phyloP scores from a whole-genome alignment of 2,329 filamentous ascomycete species.

The Blastomyces parvus region DNA sequence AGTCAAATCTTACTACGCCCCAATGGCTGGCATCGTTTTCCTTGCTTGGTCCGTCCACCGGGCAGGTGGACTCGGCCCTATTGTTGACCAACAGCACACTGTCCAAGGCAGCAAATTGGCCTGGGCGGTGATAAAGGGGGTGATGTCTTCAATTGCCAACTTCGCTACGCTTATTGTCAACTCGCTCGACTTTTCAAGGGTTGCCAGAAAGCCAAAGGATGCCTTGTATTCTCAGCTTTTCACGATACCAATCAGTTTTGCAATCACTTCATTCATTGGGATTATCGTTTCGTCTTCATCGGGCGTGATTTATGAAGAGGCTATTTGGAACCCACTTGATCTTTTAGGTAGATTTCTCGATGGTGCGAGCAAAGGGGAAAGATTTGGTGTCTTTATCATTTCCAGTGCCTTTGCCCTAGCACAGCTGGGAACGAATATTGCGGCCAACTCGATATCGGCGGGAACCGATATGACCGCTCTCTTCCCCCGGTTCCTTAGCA shows the following conservation, averaged over 20 bases:
- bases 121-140: constrained; percentile 74
- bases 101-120: constrained; percentile 58
- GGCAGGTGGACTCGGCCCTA: constrained; percentile 73
- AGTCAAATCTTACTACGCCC: constrained; percentile 77
- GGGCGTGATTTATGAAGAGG: constrained; percentile 52
- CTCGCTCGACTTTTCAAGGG: constrained; percentile 76
- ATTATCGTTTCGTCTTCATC: constrained; percentile 67
- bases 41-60: constrained; percentile 79
- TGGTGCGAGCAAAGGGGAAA: constrained; percentile 57
- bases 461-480: constrained; percentile 76
- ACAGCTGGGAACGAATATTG: constrained; percentile 78
- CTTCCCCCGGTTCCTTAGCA: constrained; percentile 69
- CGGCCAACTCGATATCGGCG: constrained; percentile 74
- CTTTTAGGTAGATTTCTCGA: constrained; percentile 59
- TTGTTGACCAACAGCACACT: constrained; percentile 59
- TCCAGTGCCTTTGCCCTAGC: constrained; percentile 62
- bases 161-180: constrained; percentile 78
- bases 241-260: constrained; percentile 62
- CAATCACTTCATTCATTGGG: constrained; percentile 73
- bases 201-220: constrained; percentile 64
- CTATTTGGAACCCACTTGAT: constrained; percentile 65
- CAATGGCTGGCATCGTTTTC: constrained; percentile 71
- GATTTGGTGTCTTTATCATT: constrained; percentile 69
- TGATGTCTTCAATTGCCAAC: constrained; percentile 85
- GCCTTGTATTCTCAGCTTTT: constrained; percentile 72